phyloP scores from a whole-genome alignment of 805 yeast genomes.

The Ascoidea tarda region DNA sequence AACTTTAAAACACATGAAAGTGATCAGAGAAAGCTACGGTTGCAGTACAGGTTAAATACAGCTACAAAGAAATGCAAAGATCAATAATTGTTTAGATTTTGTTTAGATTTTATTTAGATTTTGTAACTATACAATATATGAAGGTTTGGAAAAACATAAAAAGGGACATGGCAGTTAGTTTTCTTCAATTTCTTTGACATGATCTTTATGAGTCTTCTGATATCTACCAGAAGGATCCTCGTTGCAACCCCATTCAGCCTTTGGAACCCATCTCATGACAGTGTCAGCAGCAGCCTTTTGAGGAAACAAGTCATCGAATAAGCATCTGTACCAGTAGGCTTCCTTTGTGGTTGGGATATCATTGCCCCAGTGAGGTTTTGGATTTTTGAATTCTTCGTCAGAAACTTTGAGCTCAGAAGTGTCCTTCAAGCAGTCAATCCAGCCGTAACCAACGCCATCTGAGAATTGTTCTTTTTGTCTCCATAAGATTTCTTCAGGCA shows the following conservation, averaged over 20 bases:
- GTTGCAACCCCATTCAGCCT: constrained; percentile 99
- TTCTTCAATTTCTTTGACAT: constrained; percentile 23
- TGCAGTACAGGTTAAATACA: no score
- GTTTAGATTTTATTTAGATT: no score
- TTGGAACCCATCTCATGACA: constrained; percentile 99
- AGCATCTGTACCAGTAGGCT: constrained; percentile 97
- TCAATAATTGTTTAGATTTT: no score
- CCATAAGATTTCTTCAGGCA: constrained; percentile 95
- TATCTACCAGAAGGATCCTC: constrained; percentile 98
- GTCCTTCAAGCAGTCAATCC: constrained; percentile 98
- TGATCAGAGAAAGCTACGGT: no score
- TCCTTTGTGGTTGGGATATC: constrained; percentile 96
- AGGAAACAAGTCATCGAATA: constrained; percentile 89
- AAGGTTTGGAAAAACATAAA: no score
- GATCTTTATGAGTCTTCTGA: constrained; percentile 77
- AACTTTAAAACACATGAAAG: no score
- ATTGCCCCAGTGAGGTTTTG: constrained; percentile 91
- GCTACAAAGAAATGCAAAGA: no score
- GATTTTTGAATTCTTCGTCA: constrained; percentile 83
- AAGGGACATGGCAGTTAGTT: no score
- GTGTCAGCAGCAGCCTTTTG: constrained; percentile 87
- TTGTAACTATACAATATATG: no score
- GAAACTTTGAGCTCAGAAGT: constrained; percentile 76
- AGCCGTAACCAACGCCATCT: constrained; percentile 98
- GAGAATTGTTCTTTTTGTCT: constrained; percentile 99